A percentile compares a stretch with the other conserved stretches of the same genome.
Conservation (phyloP, 106 monocot species). For the Acanthochlamys bracteata region DNA sequence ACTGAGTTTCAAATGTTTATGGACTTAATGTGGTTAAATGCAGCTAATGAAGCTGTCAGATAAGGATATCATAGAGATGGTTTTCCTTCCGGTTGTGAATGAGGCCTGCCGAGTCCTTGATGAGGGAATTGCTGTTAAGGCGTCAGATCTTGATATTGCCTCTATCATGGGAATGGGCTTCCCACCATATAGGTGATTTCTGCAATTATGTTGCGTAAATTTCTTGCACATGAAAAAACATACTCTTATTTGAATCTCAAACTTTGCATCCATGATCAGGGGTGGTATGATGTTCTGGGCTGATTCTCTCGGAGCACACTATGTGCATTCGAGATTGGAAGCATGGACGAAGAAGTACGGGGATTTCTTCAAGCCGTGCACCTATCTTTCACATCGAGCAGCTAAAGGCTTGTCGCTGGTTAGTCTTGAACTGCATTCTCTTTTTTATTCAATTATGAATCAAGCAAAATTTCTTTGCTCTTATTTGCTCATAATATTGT, state of each 20-base stretch:
- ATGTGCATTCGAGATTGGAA: constrained; percentile 51
- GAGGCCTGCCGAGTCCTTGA: constrained; percentile 90
- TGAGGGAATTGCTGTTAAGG: constrained; percentile 82
- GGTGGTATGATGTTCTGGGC: constrained; percentile 92
- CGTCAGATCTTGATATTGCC: constrained; percentile 91
- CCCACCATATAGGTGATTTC: constrained; percentile 64
- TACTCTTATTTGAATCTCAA: not conserved
- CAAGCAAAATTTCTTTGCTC: too few relatives aligned
- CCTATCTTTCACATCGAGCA: constrained; percentile 61
- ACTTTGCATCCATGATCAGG: constrained; percentile 21
- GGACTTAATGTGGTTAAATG: constrained; percentile 2
- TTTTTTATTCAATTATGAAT: too few relatives aligned
- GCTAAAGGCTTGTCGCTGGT: constrained; percentile 66
- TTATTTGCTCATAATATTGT: too few relatives aligned
- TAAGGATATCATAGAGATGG: constrained; percentile 81
- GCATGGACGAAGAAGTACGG: constrained; percentile 64
- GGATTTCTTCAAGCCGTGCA: constrained; percentile 72
- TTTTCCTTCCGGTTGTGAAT: constrained; percentile 89
- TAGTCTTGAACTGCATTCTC: not conserved
- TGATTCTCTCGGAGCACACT: constrained; percentile 65
- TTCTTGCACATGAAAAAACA: not conserved
- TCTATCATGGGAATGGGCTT: constrained; percentile 96
- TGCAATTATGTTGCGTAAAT: not conserved
- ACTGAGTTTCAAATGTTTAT: not conserved
- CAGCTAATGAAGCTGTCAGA: constrained; percentile 65